These are phyloP conservation scores for Posidonia oceanica DNA, from an alignment of 116 monocot genomes.

Conservation along the genomic window DNA sequence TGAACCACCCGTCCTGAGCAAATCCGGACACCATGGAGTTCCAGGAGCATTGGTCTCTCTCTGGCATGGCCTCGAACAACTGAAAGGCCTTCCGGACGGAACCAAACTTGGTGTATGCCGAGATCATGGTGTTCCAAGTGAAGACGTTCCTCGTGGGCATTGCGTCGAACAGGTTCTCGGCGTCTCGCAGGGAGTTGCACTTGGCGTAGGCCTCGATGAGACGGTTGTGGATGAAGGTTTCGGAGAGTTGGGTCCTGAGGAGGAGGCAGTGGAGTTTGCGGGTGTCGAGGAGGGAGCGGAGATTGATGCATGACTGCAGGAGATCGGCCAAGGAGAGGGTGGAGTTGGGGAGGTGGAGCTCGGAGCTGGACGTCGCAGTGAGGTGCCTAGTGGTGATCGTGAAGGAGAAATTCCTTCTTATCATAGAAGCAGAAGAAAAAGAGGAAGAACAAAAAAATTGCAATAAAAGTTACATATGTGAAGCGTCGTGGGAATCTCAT, in stretches of 20 bases:
- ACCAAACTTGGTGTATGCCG: conserved; percentile 18
- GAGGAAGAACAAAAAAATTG: too few relatives aligned
- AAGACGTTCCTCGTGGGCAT: conserved; percentile 37
- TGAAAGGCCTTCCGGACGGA: conserved; percentile 17
- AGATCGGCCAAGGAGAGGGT: conserved; percentile 33
- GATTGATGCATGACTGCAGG: conserved; percentile 37
- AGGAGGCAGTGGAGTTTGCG: conserved; percentile 29
- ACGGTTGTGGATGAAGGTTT: conserved; percentile 61
- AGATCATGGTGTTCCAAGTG: conserved; percentile 41
- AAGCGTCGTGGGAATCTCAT: too few relatives aligned
- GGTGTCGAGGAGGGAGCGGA: conserved; percentile 13
- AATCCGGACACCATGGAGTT: conserved; percentile 61
- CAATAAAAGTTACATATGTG: too few relatives aligned
- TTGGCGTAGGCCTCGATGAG: conserved; percentile 51
- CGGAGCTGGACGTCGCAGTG: neutral
- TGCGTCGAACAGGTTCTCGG: conserved; percentile 34
- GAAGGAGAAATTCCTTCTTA: neutral
- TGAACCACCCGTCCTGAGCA: conserved; percentile 37
- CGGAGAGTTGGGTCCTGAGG: conserved; percentile 40
- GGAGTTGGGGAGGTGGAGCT: conserved; percentile 23
- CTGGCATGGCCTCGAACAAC: conserved; percentile 33
- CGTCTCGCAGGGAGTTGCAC: conserved; percentile 21
- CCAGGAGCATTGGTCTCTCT: conserved; percentile 73
- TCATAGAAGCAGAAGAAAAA: neutral
- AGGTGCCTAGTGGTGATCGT: neutral